A percentile compares a stretch with the other conserved stretches of the same genome.
Conservation (phyloP, 768 basidiomycete species). For the Naganishia vaughanmartiniae region DNA sequence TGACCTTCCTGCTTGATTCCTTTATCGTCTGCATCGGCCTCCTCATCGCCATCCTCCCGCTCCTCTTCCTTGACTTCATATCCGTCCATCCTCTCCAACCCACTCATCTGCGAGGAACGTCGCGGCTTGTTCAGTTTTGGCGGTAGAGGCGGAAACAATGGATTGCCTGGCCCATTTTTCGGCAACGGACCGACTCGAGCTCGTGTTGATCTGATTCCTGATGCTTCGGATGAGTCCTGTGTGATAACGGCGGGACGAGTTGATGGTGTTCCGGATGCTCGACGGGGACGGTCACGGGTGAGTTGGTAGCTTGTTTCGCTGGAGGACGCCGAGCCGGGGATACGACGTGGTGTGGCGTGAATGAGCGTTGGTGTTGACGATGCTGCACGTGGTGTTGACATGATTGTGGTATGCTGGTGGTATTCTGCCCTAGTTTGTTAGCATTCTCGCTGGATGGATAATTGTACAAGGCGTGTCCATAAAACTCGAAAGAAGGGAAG, state of each 20-base stretch:
- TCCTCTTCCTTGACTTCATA: slow-evolving; percentile 17
- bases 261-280: slow-evolving; percentile 7
- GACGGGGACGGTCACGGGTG: slow-evolving; percentile 11
- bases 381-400: slow-evolving; percentile 8
- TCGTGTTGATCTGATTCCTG: slow-evolving; percentile 36
- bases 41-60: slow-evolving; percentile 37
- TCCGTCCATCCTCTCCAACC: slow-evolving; percentile 20
- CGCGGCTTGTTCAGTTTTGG: slow-evolving; percentile 55
- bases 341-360: slow-evolving; percentile 14
- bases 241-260: not conserved
- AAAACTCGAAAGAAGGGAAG: too few species aligned
- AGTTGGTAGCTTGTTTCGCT: not conserved
- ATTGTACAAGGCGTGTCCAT: too few species aligned
- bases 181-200: slow-evolving; percentile 58
- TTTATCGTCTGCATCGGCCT: slow-evolving; percentile 56
- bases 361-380: slow-evolving; percentile 21
- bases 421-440: not conserved
- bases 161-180: slow-evolving; percentile 61
- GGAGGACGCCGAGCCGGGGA: slow-evolving; percentile 18
- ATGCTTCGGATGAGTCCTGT: not conserved
- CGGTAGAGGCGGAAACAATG: slow-evolving; percentile 46
- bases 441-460: not conserved
- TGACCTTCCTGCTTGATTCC: slow-evolving; percentile 39
- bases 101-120: slow-evolving; percentile 71
- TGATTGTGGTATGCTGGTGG: not conserved